Percentiles rank a stretch among this genome's conserved stretches.
These are phyloP conservation scores for Agrocybe praecox DNA, from an alignment of 768 basidiomycete species.

Conservation along the genomic window DNA sequence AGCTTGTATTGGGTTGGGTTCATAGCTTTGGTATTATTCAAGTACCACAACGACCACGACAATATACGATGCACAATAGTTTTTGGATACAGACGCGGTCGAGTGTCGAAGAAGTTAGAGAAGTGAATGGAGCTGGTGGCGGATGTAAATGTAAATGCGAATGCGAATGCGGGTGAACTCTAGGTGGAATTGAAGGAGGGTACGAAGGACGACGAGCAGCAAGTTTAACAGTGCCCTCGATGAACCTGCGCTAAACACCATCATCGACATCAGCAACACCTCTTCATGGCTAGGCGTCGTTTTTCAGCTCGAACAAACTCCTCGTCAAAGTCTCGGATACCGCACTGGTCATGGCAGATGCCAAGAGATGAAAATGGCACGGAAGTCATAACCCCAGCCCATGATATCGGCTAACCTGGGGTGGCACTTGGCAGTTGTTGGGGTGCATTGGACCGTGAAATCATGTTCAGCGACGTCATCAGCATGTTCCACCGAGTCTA, in stretches of 20 bases:
- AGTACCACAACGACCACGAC: too few species aligned
- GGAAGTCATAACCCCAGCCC: conserved; percentile 65
- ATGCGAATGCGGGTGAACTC: background rate
- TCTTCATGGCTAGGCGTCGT: conserved; percentile 65
- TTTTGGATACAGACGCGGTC: too few species aligned
- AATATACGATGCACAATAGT: too few species aligned
- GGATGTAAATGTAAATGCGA: background rate
- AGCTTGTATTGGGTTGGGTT: too few species aligned
- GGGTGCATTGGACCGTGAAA: too few species aligned
- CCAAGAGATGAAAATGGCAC: conserved; percentile 55
- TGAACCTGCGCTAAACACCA: conserved; percentile 42
- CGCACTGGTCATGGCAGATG: conserved; percentile 18
- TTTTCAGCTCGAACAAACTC: too few species aligned
- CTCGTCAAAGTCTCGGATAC: conserved; percentile 54
- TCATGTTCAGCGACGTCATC: conserved; percentile 14
- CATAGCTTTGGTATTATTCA: too few species aligned
- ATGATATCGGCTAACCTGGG: conserved; percentile 7
- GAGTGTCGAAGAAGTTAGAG: too few species aligned
- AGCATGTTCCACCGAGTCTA: background rate
- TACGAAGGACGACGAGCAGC: background rate
- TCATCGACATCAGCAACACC: conserved; percentile 48
- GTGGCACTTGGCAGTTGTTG: conserved; percentile 1
- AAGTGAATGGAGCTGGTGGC: background rate
- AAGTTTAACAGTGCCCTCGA: background rate
- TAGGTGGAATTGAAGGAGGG: background rate